These are phyloP conservation scores for Neurospora hispaniola DNA, from an alignment of 495 filamentous ascomycete species.

Conservation along the genomic window DNA sequence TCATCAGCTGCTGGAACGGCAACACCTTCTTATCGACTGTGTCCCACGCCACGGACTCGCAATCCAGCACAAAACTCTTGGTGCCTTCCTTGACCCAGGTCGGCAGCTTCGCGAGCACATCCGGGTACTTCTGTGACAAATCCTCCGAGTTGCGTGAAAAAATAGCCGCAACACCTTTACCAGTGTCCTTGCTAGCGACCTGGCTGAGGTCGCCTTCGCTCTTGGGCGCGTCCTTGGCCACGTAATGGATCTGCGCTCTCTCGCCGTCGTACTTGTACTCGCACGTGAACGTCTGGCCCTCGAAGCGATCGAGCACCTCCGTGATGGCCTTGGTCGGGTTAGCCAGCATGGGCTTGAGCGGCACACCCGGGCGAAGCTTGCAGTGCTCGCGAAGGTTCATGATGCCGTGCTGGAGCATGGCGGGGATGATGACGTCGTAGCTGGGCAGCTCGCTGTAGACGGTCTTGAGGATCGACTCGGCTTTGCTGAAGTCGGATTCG, in stretches of 20 bases:
- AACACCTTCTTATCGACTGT: constrained; percentile 81
- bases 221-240: constrained; percentile 54
- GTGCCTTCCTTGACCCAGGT: constrained; percentile 84
- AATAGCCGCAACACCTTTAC: constrained; percentile 68
- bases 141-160: constrained; percentile 97
- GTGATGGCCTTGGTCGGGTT: constrained; percentile 99
- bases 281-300: constrained; percentile 90
- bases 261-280: constrained; percentile 99
- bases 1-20: constrained; percentile 97
- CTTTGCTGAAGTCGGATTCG: constrained; percentile 64
- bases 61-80: constrained; percentile 91
- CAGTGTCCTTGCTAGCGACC: constrained; percentile 39
- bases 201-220: constrained; percentile 43
- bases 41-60: constrained; percentile 98
- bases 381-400: constrained; percentile 70
- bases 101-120: constrained; percentile 77
- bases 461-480: constrained; percentile 73
- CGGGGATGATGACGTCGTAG: constrained; percentile 90
- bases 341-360: constrained; percentile 96
- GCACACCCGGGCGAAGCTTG: constrained; percentile 88
- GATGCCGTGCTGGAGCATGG: constrained; percentile 77
- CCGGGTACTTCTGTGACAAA: constrained; percentile 92
- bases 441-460: constrained; percentile 93
- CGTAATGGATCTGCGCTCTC: constrained; percentile 93
- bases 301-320: constrained; percentile 94